phyloP scores from a whole-genome alignment of 805 yeast genomes.

The Barnettozyma siamensis region DNA sequence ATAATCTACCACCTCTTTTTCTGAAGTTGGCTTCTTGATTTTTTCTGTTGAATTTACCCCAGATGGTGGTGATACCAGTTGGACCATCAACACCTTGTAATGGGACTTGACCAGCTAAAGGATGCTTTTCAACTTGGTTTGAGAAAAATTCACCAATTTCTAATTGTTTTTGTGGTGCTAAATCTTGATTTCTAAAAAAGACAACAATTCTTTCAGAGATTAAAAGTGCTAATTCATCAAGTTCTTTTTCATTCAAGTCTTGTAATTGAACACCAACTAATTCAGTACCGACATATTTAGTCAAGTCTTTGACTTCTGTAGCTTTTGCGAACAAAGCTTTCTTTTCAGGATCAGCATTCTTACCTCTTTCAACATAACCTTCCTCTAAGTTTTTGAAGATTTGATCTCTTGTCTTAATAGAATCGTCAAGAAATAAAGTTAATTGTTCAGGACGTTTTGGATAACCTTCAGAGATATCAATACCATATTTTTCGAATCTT shows the following conservation, averaged over 20 bases:
- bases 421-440: slow-evolving; percentile 37
- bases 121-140: slow-evolving; percentile 38
- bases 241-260: slow-evolving; percentile 37
- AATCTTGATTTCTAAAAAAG: slow-evolving; percentile 29
- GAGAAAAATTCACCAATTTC: slow-evolving; percentile 13
- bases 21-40: slow-evolving; percentile 5
- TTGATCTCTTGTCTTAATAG: slow-evolving; percentile 28
- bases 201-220: slow-evolving; percentile 47
- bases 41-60: slow-evolving; percentile 26
- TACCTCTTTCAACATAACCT: slow-evolving; percentile 32
- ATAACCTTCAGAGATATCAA: slow-evolving; percentile 35
- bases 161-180: slow-evolving; percentile 16
- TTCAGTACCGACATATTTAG: slow-evolving; percentile 46
- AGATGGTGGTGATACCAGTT: slow-evolving; percentile 34
- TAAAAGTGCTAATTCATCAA: slow-evolving; percentile 42
- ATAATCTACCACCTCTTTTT: slow-evolving; percentile 22
- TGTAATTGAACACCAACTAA: slow-evolving; percentile 40
- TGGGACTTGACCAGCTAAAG: slow-evolving; percentile 30
- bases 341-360: slow-evolving; percentile 37
- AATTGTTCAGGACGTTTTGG: slow-evolving; percentile 34
- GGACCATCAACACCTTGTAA: slow-evolving; percentile 18
- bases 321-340: slow-evolving; percentile 37
- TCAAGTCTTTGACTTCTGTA: slow-evolving; percentile 36
- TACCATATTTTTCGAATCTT: slow-evolving; percentile 30
- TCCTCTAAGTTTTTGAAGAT: slow-evolving; percentile 24